Conservation (phyloP, 140 eudicot genomes). For the Cichorium intybus region DNA sequence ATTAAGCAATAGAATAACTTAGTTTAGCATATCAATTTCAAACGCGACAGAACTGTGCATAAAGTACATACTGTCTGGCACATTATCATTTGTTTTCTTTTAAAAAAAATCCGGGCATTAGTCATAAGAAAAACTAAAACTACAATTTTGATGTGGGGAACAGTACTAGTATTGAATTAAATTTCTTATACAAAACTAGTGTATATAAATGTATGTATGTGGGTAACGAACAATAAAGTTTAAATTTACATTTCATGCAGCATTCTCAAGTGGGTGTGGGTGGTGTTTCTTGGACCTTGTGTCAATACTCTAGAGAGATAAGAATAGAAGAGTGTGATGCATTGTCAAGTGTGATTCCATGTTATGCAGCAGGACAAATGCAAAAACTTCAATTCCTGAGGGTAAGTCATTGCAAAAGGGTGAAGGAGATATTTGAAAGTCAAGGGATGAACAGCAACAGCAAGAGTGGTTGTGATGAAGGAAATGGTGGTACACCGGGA, state of each 20-base stretch:
- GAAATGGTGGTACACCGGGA: not conserved
- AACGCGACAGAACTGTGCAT: too few relatives aligned
- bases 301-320: not conserved
- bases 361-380: not conserved
- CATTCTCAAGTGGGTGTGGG: not conserved
- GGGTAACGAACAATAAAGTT: not conserved
- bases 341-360: constrained; percentile 7
- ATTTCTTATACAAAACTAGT: not conserved
- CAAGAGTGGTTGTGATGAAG: not conserved
- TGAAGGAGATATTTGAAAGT: constrained; percentile 19
- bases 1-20: too few relatives aligned
- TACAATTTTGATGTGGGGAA: too few relatives aligned
- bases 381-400: not conserved
- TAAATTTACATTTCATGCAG: constrained; percentile 1
- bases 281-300: not conserved
- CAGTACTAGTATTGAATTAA: too few relatives aligned
- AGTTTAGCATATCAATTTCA: too few relatives aligned
- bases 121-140: too few relatives aligned
- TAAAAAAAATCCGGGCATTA: too few relatives aligned
- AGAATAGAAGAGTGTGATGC: not conserved
- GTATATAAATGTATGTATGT: not conserved
- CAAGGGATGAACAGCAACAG: not conserved
- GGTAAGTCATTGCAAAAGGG: not conserved
- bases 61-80: too few relatives aligned
- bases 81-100: too few relatives aligned